Evolutionary conservation across 345 rosid genomes (phyloP).

Genomic region (Odontarrhena argentea): DNA sequence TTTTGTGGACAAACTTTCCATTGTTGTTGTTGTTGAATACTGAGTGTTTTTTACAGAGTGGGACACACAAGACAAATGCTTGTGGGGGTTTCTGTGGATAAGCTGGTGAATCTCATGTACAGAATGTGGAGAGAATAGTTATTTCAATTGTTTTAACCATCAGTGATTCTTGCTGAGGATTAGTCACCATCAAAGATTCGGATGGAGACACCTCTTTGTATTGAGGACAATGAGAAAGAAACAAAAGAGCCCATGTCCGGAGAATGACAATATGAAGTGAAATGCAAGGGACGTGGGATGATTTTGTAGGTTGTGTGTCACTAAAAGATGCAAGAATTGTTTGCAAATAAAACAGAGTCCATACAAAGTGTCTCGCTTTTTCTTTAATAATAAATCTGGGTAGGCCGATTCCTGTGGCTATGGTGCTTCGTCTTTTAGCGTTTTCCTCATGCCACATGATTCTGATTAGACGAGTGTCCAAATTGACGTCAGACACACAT

Average conservation of each 20-base stretch:
- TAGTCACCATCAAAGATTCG: constrained; percentile 31
- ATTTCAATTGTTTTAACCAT: not conserved
- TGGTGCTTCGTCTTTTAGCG: constrained; percentile 27
- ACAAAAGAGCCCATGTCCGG: constrained; percentile 19
- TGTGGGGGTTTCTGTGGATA: constrained; percentile 13
- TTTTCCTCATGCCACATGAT: constrained; percentile 32
- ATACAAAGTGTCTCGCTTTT: constrained; percentile 5
- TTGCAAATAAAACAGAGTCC: constrained; percentile 9
- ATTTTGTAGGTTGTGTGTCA: constrained; percentile 1
- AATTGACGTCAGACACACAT: constrained; percentile 36
- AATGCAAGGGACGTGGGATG: constrained; percentile 1
- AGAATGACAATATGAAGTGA: not conserved
- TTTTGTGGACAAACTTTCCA: not conserved
- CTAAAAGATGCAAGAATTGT: not conserved
- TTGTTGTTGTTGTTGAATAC: constrained; percentile 14
- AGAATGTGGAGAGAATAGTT: constrained; percentile 8
- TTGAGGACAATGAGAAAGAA: constrained; percentile 10
- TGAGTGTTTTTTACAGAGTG: constrained; percentile 22
- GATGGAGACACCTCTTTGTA: constrained; percentile 4
- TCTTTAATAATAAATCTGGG: not conserved
- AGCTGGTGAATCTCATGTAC: constrained; percentile 15
- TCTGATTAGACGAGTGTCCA: constrained; percentile 38
- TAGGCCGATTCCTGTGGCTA: constrained; percentile 16
- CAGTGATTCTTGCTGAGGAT: constrained; percentile 6
- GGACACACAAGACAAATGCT: constrained; percentile 26